These are phyloP conservation scores for Euptelea pleiosperma DNA, from an alignment of 164 flowering plant genomes.

Conservation along the genomic window DNA sequence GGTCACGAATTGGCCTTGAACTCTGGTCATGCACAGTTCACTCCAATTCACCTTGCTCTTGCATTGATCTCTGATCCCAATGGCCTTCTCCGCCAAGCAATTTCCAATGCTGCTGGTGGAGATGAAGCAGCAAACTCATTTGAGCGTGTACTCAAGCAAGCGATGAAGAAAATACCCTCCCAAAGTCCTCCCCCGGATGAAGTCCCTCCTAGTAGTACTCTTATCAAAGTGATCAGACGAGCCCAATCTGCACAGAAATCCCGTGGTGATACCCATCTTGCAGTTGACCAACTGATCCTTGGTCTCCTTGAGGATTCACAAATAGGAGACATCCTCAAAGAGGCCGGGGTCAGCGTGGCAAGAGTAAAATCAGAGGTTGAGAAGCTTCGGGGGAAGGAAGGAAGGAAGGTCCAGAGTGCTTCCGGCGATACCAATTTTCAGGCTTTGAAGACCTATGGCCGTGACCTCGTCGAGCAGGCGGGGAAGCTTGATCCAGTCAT, in stretches of 20 bases:
- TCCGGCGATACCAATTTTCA: slow-evolving; percentile 78
- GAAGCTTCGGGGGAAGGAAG: slow-evolving; percentile 78
- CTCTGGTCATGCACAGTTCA: slow-evolving; percentile 66
- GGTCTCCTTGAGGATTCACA: slow-evolving; percentile 90
- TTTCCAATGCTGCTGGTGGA: slow-evolving; percentile 49
- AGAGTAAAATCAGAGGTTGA: slow-evolving; percentile 73
- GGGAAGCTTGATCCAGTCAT: slow-evolving; percentile 90
- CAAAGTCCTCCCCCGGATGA: slow-evolving; percentile 76
- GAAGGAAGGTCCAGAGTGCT: slow-evolving; percentile 82
- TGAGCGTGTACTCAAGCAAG: slow-evolving; percentile 60
- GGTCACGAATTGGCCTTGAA: slow-evolving; percentile 63
- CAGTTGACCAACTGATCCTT: slow-evolving; percentile 68
- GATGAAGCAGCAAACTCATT: slow-evolving; percentile 57
- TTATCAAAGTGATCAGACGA: slow-evolving; percentile 59
- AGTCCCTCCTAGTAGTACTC: slow-evolving; percentile 58
- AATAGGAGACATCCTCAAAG: slow-evolving; percentile 61
- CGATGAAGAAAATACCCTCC: slow-evolving; percentile 61
- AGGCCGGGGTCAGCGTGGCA: slow-evolving; percentile 56
- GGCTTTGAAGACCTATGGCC: slow-evolving; percentile 80
- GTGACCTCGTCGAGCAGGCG: slow-evolving; percentile 79
- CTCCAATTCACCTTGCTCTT: slow-evolving; percentile 68
- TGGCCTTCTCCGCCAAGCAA: slow-evolving; percentile 65
- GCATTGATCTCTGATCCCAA: slow-evolving; percentile 50
- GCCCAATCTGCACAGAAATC: slow-evolving; percentile 72
- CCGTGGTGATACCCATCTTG: slow-evolving; percentile 63